phyloP scores from a whole-genome alignment of 2,329 filamentous ascomycete genomes.

The Ophiostoma sp. region DNA sequence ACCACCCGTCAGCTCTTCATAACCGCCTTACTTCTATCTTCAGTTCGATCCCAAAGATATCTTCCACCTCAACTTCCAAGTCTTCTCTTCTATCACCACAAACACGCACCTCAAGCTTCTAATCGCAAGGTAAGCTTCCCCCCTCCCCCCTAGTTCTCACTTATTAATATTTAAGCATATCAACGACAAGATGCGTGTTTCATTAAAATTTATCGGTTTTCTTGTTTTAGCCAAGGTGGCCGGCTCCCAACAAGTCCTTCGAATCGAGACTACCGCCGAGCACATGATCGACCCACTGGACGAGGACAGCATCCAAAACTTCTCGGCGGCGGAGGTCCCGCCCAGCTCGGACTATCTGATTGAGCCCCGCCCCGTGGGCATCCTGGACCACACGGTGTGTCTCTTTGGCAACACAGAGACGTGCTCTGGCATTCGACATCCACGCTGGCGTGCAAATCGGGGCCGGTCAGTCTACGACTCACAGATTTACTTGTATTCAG shows the following conservation, averaged over 20 bases:
- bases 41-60: neutral
- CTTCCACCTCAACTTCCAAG: neutral
- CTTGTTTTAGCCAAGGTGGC: neutral
- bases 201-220: neutral
- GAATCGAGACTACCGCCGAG: neutral
- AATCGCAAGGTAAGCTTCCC: neutral
- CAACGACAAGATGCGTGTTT: neutral
- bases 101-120: neutral
- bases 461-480: neutral
- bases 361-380: neutral
- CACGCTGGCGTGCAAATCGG: conserved; percentile 5
- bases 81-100: neutral
- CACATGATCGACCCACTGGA: neutral
- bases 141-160: neutral
- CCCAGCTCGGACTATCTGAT: neutral
- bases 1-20: neutral
- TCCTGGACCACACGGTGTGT: conserved; percentile 1
- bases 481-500: neutral
- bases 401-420: conserved; percentile 26
- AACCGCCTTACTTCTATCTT: neutral
- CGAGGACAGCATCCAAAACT: conserved; percentile 1
- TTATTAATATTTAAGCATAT: neutral
- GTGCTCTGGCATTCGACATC: conserved; percentile 23
- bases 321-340: neutral
- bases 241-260: neutral